Evolutionary conservation across 2,329 filamentous ascomycete species (phyloP).

Genomic region (Thielaviopsis euricoi): DNA sequence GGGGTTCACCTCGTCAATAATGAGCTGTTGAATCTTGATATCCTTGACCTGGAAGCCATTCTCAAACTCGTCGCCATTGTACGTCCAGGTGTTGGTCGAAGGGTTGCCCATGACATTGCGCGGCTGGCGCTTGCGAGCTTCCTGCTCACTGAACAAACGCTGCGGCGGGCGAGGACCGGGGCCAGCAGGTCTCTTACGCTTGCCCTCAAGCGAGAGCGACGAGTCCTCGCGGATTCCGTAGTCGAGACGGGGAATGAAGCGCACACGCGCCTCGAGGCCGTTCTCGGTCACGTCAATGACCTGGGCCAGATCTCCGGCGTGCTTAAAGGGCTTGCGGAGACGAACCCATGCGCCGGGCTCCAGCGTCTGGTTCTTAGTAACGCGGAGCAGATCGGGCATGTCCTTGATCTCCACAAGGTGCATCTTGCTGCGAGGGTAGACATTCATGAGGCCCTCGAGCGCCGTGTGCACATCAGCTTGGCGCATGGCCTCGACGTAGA

Average conservation of each 20-base stretch:
- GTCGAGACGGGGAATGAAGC: slow-evolving; percentile 78
- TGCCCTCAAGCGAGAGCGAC: slow-evolving; percentile 37
- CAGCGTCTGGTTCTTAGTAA: slow-evolving; percentile 70
- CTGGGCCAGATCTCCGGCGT: slow-evolving; percentile 79
- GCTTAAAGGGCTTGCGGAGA: slow-evolving; percentile 62
- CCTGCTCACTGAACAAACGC: slow-evolving; percentile 79
- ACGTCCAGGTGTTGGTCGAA: slow-evolving; percentile 67
- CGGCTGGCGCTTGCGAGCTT: slow-evolving; percentile 77
- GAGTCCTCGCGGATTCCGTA: slow-evolving; percentile 76
- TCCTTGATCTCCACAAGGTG: slow-evolving; percentile 88
- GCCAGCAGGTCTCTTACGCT: slow-evolving; percentile 59
- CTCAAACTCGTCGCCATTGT: slow-evolving; percentile 76
- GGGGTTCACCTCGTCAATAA: slow-evolving; percentile 82
- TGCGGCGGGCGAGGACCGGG: slow-evolving; percentile 62
- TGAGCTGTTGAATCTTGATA: slow-evolving; percentile 73
- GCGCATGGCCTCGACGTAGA: slow-evolving; percentile 84
- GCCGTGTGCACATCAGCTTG: slow-evolving; percentile 74
- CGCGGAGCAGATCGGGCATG: slow-evolving; percentile 88
- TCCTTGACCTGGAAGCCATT: slow-evolving; percentile 90
- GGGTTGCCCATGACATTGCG: slow-evolving; percentile 47
- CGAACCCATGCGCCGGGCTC: slow-evolving; percentile 86
- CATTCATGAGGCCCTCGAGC: slow-evolving; percentile 70
- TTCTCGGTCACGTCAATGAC: slow-evolving; percentile 88
- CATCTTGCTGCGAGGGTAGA: slow-evolving; percentile 77
- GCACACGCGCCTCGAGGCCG: slow-evolving; percentile 71